Evolutionary conservation across 768 basidiomycete genomes (phyloP).

Genomic region (Suillus placidus): DNA sequence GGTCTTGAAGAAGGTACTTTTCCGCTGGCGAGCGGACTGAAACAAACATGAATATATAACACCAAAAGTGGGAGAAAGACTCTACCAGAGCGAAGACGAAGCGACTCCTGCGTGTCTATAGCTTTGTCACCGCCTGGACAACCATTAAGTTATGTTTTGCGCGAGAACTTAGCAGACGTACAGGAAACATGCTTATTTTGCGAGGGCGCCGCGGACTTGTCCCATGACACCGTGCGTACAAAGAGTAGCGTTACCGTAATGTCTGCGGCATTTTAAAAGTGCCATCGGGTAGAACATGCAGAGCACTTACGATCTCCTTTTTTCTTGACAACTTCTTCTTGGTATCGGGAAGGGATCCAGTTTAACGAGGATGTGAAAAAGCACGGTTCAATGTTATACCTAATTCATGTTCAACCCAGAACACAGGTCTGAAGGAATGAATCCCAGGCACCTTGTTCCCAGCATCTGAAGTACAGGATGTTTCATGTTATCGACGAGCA

Average conservation of each 20-base stretch:
- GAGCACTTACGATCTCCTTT: slow-evolving; percentile 49
- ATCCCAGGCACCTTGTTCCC: slow-evolving; percentile 44
- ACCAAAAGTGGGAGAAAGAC: neutral
- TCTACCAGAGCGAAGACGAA: slow-evolving; percentile 15
- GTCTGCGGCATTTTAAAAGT: slow-evolving; percentile 32
- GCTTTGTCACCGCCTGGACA: slow-evolving; percentile 16
- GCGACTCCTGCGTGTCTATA: slow-evolving; percentile 20
- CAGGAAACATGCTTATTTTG: slow-evolving; percentile 18
- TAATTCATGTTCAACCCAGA: neutral
- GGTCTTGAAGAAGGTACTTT: slow-evolving; percentile 36
- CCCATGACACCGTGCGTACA: slow-evolving; percentile 40
- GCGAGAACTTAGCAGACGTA: neutral
- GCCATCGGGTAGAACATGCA: neutral
- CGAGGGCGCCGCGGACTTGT: slow-evolving; percentile 21
- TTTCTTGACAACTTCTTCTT: slow-evolving; percentile 43
- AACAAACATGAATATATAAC: neutral
- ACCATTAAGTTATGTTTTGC: slow-evolving; percentile 2
- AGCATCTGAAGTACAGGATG: slow-evolving; percentile 54
- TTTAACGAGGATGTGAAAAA: slow-evolving; percentile 57
- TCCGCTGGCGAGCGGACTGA: slow-evolving; percentile 12
- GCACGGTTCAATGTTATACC: slow-evolving; percentile 57
- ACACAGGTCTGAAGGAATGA: neutral
- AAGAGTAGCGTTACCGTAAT: slow-evolving; percentile 53
- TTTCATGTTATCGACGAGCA: slow-evolving; percentile 48
- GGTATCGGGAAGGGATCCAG: slow-evolving; percentile 61